Evolutionary conservation across 139 green algal genomes (phyloP).

Genomic region (Tetradesmus lagerheimii): DNA sequence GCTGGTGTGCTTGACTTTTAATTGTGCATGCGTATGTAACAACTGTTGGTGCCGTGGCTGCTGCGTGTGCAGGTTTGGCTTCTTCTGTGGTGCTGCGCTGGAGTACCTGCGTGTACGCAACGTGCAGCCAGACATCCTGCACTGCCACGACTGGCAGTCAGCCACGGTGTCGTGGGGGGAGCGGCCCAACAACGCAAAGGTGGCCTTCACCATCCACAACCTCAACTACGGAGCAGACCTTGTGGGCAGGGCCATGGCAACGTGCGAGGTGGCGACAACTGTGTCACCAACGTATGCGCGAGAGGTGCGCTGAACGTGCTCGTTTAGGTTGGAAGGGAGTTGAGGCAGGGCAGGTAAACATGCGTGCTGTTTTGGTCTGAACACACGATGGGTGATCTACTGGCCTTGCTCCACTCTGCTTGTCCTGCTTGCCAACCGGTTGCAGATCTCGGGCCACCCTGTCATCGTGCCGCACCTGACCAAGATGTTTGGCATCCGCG

Average conservation of each 20-base stretch:
- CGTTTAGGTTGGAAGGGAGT: too few species aligned
- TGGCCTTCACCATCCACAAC: constrained; percentile 97
- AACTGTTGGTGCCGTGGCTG: too few species aligned
- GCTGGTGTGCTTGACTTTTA: too few species aligned
- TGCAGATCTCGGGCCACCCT: constrained; percentile 78
- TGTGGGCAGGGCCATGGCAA: constrained; percentile 81
- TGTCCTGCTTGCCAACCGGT: too few species aligned
- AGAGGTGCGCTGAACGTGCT: constrained; percentile 68
- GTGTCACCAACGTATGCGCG: constrained; percentile 95
- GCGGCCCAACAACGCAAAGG: constrained; percentile 49
- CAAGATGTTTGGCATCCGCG: constrained; percentile 93
- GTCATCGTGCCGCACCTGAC: constrained; percentile 76
- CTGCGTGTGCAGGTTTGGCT: constrained; percentile 78
- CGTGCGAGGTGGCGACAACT: constrained; percentile 86
- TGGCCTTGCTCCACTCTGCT: too few species aligned
- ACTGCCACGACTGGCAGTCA: constrained; percentile 97
- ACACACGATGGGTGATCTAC: too few species aligned
- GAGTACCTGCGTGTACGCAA: constrained; percentile 84
- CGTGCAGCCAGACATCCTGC: constrained; percentile 87
- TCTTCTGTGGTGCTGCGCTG: constrained; percentile 92
- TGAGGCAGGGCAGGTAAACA: too few species aligned
- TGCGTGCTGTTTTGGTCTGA: too few species aligned
- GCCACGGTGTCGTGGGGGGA: constrained; percentile 78
- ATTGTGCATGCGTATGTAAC: too few species aligned
- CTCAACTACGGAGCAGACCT: constrained; percentile 91